Conservation (phyloP, 495 filamentous ascomycete species). For the Oleoguttula mirabilis region DNA sequence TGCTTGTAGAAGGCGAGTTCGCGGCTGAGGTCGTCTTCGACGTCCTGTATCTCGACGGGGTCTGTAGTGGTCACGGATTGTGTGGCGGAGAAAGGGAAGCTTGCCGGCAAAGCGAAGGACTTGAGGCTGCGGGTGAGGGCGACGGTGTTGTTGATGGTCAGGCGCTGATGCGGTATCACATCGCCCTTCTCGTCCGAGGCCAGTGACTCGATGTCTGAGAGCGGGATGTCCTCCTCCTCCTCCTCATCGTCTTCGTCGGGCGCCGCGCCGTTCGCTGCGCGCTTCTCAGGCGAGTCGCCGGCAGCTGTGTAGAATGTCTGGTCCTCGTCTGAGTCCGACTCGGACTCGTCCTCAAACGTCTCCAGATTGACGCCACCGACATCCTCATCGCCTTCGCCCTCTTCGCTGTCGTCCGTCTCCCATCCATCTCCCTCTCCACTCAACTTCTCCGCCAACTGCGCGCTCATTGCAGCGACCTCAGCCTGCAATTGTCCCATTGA, state of each 20-base stretch:
- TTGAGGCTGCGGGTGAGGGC: constrained; percentile 66
- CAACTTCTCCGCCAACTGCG: constrained; percentile 6
- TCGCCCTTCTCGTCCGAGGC: constrained; percentile 74
- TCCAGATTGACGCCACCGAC: constrained; percentile 18
- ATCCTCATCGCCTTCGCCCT: constrained; percentile 21
- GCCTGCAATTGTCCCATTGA: constrained; percentile 2
- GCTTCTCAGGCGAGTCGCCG: constrained; percentile 34
- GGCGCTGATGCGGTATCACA: constrained; percentile 73
- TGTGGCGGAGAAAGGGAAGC: constrained; percentile 52
- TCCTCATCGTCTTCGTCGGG: constrained; percentile 28
- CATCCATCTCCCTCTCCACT: constrained; percentile 23
- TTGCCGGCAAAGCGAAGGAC: constrained; percentile 56
- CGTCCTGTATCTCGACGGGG: constrained; percentile 47
- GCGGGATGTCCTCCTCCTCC: constrained; percentile 51
- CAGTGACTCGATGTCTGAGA: constrained; percentile 69
- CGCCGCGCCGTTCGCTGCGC: constrained; percentile 21
- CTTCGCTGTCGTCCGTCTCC: constrained; percentile 27
- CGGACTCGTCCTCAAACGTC: constrained; percentile 17
- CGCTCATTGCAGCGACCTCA: constrained; percentile 7
- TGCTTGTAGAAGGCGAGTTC: constrained; percentile 92
- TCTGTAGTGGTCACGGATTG: constrained; percentile 46
- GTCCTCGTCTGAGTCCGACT: constrained; percentile 17
- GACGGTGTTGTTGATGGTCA: constrained; percentile 93
- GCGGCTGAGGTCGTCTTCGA: constrained; percentile 77
- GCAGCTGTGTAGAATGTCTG: constrained; percentile 10